A percentile compares a stretch with the other conserved stretches of the same genome.
These are phyloP conservation scores for Rubia tinctorum DNA, from an alignment of 305 asterid species.

Conservation along the genomic window DNA sequence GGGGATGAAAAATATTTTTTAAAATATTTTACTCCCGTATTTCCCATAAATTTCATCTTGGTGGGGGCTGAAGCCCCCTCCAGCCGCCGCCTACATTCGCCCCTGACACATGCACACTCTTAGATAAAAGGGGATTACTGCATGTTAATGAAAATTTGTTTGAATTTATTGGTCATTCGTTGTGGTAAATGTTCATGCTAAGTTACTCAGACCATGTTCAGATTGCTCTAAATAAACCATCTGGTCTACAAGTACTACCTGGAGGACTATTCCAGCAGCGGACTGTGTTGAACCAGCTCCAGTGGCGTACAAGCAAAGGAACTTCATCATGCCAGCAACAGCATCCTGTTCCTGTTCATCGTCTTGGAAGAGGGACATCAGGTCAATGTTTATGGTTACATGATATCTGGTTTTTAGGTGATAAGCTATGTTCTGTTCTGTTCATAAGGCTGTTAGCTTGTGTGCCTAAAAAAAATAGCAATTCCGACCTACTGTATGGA, in stretches of 20 bases:
- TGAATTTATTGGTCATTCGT: not conserved
- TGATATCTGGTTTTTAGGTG: slow-evolving; percentile 18
- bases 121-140: not conserved
- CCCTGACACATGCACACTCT: too few relatives aligned
- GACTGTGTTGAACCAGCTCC: slow-evolving; percentile 83
- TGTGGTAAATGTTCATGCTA: not conserved
- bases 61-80: too few relatives aligned
- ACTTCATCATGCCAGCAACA: slow-evolving; percentile 36
- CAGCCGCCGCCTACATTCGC: too few relatives aligned
- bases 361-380: slow-evolving; percentile 97
- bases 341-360: slow-evolving; percentile 91
- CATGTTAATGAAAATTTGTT: not conserved
- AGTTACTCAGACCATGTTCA: slow-evolving; percentile 31
- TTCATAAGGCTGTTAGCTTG: not conserved
- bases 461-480: not conserved
- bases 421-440: not conserved
- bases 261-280: slow-evolving; percentile 98
- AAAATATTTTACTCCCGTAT: too few relatives aligned
- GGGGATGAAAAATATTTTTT: too few relatives aligned
- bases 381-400: slow-evolving; percentile 42
- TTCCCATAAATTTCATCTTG: too few relatives aligned
- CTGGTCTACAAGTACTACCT: slow-evolving; percentile 95
- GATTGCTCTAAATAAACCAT: slow-evolving; percentile 88
- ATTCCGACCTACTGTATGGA: not conserved
- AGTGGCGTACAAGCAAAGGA: slow-evolving; percentile 42